Percentiles rank a stretch among this genome's conserved stretches.
Evolutionary conservation across 2,329 filamentous ascomycete genomes (phyloP).

Genomic region (Fusarium sp.): DNA sequence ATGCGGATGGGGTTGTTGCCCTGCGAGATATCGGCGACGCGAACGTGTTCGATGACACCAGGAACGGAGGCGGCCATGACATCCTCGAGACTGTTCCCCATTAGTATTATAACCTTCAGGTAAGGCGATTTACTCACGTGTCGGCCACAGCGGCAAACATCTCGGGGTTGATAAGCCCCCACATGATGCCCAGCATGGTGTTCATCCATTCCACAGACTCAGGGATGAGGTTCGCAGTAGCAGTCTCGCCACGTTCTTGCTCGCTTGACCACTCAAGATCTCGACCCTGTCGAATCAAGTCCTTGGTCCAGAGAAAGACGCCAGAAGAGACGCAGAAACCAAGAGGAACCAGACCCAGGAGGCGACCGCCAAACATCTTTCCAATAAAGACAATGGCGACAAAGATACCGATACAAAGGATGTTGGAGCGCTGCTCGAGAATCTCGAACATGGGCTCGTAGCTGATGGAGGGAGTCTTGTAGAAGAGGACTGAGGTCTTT

Average conservation of each 20-base stretch:
- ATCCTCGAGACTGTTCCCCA: constrained; percentile 62
- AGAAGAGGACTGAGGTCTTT: constrained; percentile 96
- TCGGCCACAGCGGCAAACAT: constrained; percentile 96
- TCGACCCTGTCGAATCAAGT: constrained; percentile 82
- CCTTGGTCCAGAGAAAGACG: constrained; percentile 90
- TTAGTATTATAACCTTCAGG: constrained; percentile 6
- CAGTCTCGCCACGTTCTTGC: constrained; percentile 83
- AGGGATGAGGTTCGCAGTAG: constrained; percentile 87
- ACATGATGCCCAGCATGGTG: constrained; percentile 82
- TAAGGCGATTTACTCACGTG: constrained; percentile 58
- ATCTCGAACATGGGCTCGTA: constrained; percentile 88
- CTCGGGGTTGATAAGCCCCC: constrained; percentile 93
- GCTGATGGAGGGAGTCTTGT: constrained; percentile 89
- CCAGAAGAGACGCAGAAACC: constrained; percentile 78
- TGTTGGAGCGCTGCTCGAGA: constrained; percentile 79
- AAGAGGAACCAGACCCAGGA: constrained; percentile 81
- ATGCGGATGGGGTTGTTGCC: constrained; percentile 91
- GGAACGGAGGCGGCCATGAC: constrained; percentile 98
- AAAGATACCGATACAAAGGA: constrained; percentile 77
- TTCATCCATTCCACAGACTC: constrained; percentile 98
- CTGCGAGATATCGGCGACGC: constrained; percentile 94
- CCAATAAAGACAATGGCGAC: constrained; percentile 80
- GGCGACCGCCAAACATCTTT: constrained; percentile 79
- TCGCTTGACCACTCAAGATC: constrained; percentile 91
- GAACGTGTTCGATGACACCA: constrained; percentile 90